phyloP scores from a whole-genome alignment of 169 alveolate genomes.

The Besnoitia besnoiti region DNA sequence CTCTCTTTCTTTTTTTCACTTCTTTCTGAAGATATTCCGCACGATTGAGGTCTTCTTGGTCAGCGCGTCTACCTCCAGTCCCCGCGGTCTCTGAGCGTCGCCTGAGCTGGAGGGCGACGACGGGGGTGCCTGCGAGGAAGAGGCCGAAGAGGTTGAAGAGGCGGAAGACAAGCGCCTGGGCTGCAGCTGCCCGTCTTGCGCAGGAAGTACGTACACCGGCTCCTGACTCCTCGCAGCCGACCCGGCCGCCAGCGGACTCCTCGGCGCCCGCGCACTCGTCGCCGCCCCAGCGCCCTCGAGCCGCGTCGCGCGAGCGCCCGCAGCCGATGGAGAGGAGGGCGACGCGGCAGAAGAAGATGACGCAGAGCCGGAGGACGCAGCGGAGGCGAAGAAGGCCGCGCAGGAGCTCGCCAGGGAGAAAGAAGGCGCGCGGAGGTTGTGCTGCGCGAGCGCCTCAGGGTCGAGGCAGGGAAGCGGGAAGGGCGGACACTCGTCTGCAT shows the following conservation, averaged over 20 bases:
- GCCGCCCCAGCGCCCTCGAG: too few relatives aligned
- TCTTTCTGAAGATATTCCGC: not conserved
- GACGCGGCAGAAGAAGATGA: not conserved
- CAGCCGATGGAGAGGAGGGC: not conserved
- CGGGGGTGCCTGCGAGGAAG: too few relatives aligned
- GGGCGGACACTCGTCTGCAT: not conserved
- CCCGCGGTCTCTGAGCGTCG: not conserved
- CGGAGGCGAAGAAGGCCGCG: not conserved
- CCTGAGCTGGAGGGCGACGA: too few relatives aligned
- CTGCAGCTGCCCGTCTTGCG: not conserved
- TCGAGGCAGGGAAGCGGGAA: not conserved
- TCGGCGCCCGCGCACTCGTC: too few relatives aligned
- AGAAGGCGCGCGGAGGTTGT: not conserved
- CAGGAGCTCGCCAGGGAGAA: not conserved
- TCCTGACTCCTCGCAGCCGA: too few relatives aligned
- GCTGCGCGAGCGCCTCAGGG: not conserved
- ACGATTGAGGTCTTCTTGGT: not conserved
- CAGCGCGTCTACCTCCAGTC: not conserved
- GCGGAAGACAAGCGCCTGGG: not conserved
- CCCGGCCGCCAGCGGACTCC: too few relatives aligned
- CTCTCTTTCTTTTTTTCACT: too few relatives aligned
- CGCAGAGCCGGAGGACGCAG: not conserved
- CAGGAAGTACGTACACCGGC: too few relatives aligned
- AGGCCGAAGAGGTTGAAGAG: not conserved
- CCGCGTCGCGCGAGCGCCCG: not conserved